phyloP scores from a whole-genome alignment of 495 filamentous ascomycete genomes.

The Sporormia fimetaria region DNA sequence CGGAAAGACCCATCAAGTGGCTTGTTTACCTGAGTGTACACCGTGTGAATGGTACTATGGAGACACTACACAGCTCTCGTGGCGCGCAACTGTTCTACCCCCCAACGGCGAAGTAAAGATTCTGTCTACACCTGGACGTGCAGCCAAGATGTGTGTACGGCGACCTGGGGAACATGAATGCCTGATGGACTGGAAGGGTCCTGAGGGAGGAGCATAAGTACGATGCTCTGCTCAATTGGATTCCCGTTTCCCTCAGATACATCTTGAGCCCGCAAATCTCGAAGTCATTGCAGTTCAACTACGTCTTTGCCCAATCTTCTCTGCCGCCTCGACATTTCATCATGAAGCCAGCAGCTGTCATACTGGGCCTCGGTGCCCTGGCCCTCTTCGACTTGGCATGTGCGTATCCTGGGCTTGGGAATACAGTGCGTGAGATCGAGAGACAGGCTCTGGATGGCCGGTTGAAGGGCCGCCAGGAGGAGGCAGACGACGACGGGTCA shows the following conservation, averaged over 20 bases:
- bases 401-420: slow-evolving; percentile 9
- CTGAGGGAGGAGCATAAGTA: slow-evolving; percentile 1
- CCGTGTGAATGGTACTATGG: too few relatives aligned
- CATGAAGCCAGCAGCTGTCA: slow-evolving; percentile 11
- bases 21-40: too few relatives aligned
- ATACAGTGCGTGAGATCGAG: slow-evolving; percentile 7
- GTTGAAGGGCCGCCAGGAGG: neutral
- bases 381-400: slow-evolving; percentile 2
- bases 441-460: neutral
- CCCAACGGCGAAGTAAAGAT: neutral
- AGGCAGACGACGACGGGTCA: slow-evolving; percentile 4
- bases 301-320: neutral
- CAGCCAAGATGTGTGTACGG: slow-evolving; percentile 5
- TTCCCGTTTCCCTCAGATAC: neutral
- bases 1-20: too few relatives aligned
- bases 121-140: neutral
- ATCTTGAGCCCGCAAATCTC: too few relatives aligned
- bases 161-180: neutral
- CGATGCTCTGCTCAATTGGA: too few relatives aligned
- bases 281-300: neutral
- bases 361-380: slow-evolving; percentile 1
- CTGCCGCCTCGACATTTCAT: neutral
- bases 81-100: too few relatives aligned
- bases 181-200: neutral
- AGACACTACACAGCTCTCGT: too few relatives aligned